These are phyloP conservation scores for Erysimum cheiri DNA, from an alignment of 441 rosid genomes.

Conservation along the genomic window DNA sequence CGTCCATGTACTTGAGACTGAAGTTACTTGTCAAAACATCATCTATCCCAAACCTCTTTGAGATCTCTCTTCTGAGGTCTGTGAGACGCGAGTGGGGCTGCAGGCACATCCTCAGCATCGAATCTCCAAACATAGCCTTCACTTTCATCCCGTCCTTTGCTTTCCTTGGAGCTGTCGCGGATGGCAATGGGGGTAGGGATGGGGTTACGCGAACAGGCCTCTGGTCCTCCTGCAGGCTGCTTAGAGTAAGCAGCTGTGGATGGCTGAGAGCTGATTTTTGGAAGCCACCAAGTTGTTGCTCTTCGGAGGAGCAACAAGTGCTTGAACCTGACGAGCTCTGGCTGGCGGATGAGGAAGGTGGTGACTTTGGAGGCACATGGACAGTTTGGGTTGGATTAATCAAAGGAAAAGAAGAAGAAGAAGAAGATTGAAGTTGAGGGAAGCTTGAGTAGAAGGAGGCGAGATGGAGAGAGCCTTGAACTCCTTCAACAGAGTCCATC, in stretches of 20 bases:
- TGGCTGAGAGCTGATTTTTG: slow-evolving; percentile 63
- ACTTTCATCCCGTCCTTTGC: slow-evolving; percentile 47
- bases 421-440: slow-evolving; percentile 61
- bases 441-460: slow-evolving; percentile 79
- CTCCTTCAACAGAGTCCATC: slow-evolving; percentile 77
- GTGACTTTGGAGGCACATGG: slow-evolving; percentile 56
- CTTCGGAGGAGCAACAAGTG: slow-evolving; percentile 59
- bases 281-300: slow-evolving; percentile 47
- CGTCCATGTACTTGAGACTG: slow-evolving; percentile 84
- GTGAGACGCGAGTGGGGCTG: slow-evolving; percentile 57
- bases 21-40: slow-evolving; percentile 50
- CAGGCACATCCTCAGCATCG: slow-evolving; percentile 63
- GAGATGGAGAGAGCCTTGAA: slow-evolving; percentile 68
- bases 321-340: slow-evolving; percentile 70
- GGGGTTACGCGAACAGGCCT: slow-evolving; percentile 48
- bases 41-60: slow-evolving; percentile 63
- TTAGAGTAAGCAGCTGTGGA: slow-evolving; percentile 55
- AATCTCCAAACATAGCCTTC: slow-evolving; percentile 65
- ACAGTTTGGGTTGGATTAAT: slow-evolving; percentile 51
- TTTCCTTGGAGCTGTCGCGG: slow-evolving; percentile 36
- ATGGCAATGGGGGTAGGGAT: slow-evolving; percentile 55
- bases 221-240: slow-evolving; percentile 54
- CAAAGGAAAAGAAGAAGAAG: slow-evolving; percentile 43
- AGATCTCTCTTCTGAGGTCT: slow-evolving; percentile 72
- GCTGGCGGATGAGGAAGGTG: slow-evolving; percentile 63